A percentile compares a stretch with the other conserved stretches of the same genome.
Conservation (phyloP, 306 rosid species). For the Malus orientalis region DNA sequence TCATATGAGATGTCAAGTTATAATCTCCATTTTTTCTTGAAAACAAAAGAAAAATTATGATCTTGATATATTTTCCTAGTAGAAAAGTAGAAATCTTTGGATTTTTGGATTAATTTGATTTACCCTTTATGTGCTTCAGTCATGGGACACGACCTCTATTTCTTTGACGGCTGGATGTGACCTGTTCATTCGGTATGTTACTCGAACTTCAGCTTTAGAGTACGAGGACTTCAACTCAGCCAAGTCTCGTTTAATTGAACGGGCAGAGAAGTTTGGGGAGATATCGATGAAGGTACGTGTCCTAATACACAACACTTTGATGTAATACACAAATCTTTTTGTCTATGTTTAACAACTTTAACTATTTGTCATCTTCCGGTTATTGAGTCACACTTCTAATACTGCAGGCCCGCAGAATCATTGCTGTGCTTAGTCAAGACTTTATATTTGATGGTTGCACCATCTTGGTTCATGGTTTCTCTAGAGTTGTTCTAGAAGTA, state of each 20-base stretch:
- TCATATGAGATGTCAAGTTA: neutral
- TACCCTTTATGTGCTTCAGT: slow-evolving; percentile 30
- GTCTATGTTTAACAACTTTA: neutral
- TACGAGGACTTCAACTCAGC: slow-evolving; percentile 90
- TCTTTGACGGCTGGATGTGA: slow-evolving; percentile 93
- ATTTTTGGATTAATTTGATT: neutral
- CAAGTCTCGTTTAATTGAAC: slow-evolving; percentile 80
- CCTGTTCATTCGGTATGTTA: slow-evolving; percentile 80
- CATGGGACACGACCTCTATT: slow-evolving; percentile 83
- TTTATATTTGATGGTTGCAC: slow-evolving; percentile 88
- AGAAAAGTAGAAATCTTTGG: neutral
- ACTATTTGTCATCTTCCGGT: neutral
- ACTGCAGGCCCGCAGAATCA: slow-evolving; percentile 77
- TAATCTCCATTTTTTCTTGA: neutral
- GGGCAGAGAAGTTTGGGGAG: slow-evolving; percentile 97
- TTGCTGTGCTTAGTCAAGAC: slow-evolving; percentile 91
- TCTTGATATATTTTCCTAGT: neutral
- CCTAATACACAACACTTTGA: neutral
- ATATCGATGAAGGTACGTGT: slow-evolving; percentile 68
- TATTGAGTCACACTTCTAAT: neutral
- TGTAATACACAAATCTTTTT: neutral
- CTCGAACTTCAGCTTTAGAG: slow-evolving; percentile 86
- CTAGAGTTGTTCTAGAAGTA: slow-evolving; percentile 82
- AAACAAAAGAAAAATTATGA: neutral
- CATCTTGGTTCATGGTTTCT: slow-evolving; percentile 89